A percentile compares a stretch with the other conserved stretches of the same genome.
Conservation (phyloP, 306 rosid species). For the Leucaena leucocephala region DNA sequence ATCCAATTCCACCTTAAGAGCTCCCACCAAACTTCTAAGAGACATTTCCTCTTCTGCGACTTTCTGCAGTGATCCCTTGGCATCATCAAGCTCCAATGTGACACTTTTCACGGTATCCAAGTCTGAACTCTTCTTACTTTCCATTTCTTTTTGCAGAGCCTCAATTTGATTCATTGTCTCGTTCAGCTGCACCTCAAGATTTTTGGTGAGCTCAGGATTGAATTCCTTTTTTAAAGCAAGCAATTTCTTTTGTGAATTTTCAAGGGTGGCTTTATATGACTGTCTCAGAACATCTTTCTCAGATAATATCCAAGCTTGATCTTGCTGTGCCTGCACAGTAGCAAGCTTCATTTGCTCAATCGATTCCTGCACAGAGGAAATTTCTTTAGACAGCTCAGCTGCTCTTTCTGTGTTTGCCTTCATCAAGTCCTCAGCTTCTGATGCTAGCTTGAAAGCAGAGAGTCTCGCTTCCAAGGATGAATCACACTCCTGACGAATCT, state of each 20-base stretch:
- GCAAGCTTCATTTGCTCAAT: slow-evolving; percentile 74
- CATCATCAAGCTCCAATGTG: slow-evolving; percentile 82
- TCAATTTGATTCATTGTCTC: slow-evolving; percentile 66
- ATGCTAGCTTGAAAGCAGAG: slow-evolving; percentile 62
- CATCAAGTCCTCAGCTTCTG: slow-evolving; percentile 66
- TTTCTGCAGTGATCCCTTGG: slow-evolving; percentile 83
- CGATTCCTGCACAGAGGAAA: slow-evolving; percentile 71
- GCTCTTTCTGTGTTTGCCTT: slow-evolving; percentile 64
- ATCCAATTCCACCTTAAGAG: slow-evolving; percentile 86
- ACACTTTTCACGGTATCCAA: slow-evolving; percentile 73
- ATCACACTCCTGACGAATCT: slow-evolving; percentile 75
- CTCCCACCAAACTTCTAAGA: slow-evolving; percentile 68
- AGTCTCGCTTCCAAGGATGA: slow-evolving; percentile 61
- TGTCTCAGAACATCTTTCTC: slow-evolving; percentile 77
- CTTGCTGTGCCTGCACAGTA: slow-evolving; percentile 67
- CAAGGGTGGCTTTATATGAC: slow-evolving; percentile 67
- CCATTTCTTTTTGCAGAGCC: slow-evolving; percentile 74
- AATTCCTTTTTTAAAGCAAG: slow-evolving; percentile 59
- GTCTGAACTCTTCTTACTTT: slow-evolving; percentile 65
- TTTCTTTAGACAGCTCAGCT: slow-evolving; percentile 75
- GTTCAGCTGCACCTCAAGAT: slow-evolving; percentile 67
- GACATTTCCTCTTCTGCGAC: slow-evolving; percentile 89
- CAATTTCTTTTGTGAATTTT: slow-evolving; percentile 64
- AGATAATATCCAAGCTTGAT: slow-evolving; percentile 60
- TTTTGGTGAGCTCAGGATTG: slow-evolving; percentile 65